Evolutionary conservation across 192 early-diverging fungal species (phyloP).

Genomic region (Umbelopsis sp.): DNA sequence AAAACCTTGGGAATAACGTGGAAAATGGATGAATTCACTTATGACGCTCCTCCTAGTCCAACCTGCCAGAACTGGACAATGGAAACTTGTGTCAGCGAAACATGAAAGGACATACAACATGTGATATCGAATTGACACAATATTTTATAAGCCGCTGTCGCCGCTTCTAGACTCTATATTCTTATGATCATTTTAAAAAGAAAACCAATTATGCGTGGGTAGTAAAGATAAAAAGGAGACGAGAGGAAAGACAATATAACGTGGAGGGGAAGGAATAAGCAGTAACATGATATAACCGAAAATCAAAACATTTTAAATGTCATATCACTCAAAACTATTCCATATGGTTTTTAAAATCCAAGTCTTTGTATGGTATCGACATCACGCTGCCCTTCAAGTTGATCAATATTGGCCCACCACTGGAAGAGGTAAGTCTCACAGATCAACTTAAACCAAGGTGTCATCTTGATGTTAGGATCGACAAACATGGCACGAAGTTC

Average conservation of each 20-base stretch:
- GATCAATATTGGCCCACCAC: slow-evolving; percentile 93
- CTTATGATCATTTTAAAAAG: not conserved
- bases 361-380: slow-evolving; percentile 70
- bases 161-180: not conserved
- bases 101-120: not conserved
- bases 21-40: not conserved
- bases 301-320: not conserved
- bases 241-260: too few species aligned
- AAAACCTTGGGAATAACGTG: not conserved
- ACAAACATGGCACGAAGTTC: slow-evolving; percentile 80
- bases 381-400: slow-evolving; percentile 61
- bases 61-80: not conserved
- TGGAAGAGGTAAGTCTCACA: slow-evolving; percentile 90
- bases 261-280: too few species aligned
- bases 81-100: not conserved
- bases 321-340: not conserved
- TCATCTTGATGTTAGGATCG: slow-evolving; percentile 68
- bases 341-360: slow-evolving; percentile 24
- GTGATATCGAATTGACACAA: not conserved
- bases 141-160: not conserved
- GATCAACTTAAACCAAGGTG: slow-evolving; percentile 97
- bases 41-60: not conserved
- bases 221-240: not conserved
- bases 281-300: too few species aligned
- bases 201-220: not conserved